Evolutionary conservation across 1,139 yeast genomes (phyloP), one percentile per base, ranked within the genome.

Genomic region (Protomyces inouyei): DNA sequence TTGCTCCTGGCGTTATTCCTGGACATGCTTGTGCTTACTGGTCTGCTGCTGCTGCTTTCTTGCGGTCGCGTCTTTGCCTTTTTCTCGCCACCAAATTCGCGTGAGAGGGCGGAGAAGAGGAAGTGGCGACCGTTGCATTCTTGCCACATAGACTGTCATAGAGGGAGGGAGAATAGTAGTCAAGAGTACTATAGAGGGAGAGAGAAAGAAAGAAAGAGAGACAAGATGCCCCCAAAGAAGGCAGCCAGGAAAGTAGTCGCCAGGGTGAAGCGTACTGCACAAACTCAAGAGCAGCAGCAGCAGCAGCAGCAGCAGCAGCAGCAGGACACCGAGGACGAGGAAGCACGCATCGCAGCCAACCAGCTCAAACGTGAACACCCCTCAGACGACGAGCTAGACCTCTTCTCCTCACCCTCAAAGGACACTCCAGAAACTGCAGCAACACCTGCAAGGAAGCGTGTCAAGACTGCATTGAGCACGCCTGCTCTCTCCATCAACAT

Each of bases 361-460:
- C 23, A 46, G 52, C 52, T 18, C 52, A 46, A 46, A 23, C 52
- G 52, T 12, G 52, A 46, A 23, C 28, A 46, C 21, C 28, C 28
- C 21, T 28, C 32, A 28, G n/a, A 18, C 28, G 28, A 46, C 36
- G 60, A 56, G 23, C 32, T 46, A 16, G 60, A 56, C 28, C 46
- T 48, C 9, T 56, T 36, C 54, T 43, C 32, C 36, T 32, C 36
- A 3, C 54, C 60, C 52, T 57, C 61, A 9, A 23, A 18, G 25
- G 38, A 38, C 32, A 40, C 51, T 18, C 38, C 61, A 23, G 51
- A 51, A 3, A 18, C 48, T 3, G 3, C 2, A 28, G 40, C 40
- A 8, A 57, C 61, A 21, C 61, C 61, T 21, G 55, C 51, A 1
- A 21, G 48, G 38, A 57, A 57, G 25, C 55, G 61, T 2, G 43